Percentiles rank a stretch among this genome's conserved stretches.
Evolutionary conservation across 1,284 basidiomycete genomes (phyloP).

Genomic region (Tausonia pullulans): DNA sequence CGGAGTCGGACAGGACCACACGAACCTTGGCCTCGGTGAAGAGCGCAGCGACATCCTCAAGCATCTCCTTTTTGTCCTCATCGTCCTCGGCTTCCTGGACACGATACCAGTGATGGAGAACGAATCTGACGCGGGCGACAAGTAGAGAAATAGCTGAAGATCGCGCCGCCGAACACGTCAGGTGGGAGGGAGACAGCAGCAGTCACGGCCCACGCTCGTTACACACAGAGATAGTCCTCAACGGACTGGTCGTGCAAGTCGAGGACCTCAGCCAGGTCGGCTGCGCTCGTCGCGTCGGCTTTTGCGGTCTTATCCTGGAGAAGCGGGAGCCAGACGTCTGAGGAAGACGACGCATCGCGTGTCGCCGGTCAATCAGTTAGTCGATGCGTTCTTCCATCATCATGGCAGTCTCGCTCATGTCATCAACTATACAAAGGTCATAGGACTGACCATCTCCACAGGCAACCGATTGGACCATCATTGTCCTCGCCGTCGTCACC

Average conservation of each 20-base stretch:
- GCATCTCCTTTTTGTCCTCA: constrained; percentile 2
- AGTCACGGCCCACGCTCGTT: no score
- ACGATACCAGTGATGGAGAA: constrained; percentile 4
- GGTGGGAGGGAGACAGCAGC: background rate
- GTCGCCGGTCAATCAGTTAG: no score
- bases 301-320: background rate
- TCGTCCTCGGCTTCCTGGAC: constrained; percentile 6
- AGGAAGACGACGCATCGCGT: background rate
- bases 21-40: constrained; percentile 10
- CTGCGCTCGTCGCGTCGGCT: background rate
- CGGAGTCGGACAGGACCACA: constrained; percentile 8
- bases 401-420: no score
- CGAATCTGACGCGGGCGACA: constrained; percentile 1
- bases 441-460: constrained; percentile 13
- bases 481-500: constrained; percentile 6
- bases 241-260: constrained; percentile 15
- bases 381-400: no score
- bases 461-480: constrained; percentile 11
- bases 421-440: background rate
- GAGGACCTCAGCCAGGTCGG: constrained; percentile 6
- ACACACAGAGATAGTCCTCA: constrained; percentile 16
- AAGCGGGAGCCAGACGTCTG: constrained; percentile 16
- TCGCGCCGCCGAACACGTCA: background rate
- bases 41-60: background rate
- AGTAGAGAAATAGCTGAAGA: constrained; percentile 13